Evolutionary conservation across 2,329 filamentous ascomycete species (phyloP).

Genomic region (Samsoniella hepiali): DNA sequence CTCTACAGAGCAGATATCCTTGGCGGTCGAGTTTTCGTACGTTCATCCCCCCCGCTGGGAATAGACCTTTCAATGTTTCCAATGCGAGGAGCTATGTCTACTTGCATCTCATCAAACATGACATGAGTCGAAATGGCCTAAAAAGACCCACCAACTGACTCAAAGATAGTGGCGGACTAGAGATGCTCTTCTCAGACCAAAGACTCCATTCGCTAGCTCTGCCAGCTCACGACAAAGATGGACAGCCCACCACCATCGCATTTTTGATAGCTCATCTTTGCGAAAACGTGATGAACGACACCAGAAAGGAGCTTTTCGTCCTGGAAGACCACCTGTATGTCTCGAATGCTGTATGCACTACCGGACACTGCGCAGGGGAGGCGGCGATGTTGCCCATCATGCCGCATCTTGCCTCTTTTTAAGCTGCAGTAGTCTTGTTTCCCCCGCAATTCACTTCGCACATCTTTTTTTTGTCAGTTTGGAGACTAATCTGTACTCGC

Average conservation of each 20-base stretch:
- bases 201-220: conserved; percentile 68
- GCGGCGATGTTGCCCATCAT: neutral
- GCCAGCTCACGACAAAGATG: conserved; percentile 59
- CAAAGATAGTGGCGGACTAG: conserved; percentile 72
- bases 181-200: conserved; percentile 87
- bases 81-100: neutral
- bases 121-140: neutral
- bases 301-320: conserved; percentile 83
- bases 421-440: conserved; percentile 13
- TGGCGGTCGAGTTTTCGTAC: conserved; percentile 70
- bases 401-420: neutral
- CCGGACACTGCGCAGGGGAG: neutral
- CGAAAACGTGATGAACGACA: conserved; percentile 78
- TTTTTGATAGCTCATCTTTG: conserved; percentile 78
- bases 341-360: conserved; percentile 7
- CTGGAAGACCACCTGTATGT: conserved; percentile 84
- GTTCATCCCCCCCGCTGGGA: conserved; percentile 23
- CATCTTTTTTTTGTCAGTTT: neutral
- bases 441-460: neutral
- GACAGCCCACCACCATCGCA: conserved; percentile 63
- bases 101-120: neutral
- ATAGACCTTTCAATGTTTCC: neutral
- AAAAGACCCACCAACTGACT: neutral
- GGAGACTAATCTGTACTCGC: neutral
- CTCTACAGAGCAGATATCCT: conserved; percentile 40